These are phyloP conservation scores for Eucalyptus tenuipes DNA, from an alignment of 345 rosid species.

Conservation along the genomic window DNA sequence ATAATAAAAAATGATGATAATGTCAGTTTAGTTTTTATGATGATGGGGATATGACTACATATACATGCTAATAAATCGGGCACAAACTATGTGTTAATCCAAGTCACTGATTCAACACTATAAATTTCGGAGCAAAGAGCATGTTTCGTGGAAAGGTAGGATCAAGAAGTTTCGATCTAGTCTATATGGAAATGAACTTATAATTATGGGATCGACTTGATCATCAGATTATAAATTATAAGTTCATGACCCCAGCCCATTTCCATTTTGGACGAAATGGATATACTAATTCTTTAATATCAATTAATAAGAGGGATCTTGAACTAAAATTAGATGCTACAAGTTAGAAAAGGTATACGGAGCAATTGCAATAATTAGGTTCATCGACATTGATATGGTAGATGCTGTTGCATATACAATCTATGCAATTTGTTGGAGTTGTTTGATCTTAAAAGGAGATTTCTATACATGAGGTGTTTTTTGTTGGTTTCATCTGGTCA, in stretches of 20 bases:
- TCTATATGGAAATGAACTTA: neutral
- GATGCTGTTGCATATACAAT: neutral
- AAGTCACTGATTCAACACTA: neutral
- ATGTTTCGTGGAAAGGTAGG: neutral
- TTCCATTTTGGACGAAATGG: neutral
- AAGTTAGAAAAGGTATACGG: fast-evolving
- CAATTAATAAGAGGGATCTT: neutral
- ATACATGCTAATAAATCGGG: neutral
- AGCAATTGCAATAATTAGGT: neutral
- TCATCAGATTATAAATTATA: too few species aligned
- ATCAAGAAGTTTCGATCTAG: fast-evolving
- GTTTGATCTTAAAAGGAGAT: too few species aligned
- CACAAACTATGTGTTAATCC: neutral
- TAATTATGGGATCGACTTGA: fast-evolving
- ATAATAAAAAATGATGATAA: neutral
- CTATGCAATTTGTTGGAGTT: neutral
- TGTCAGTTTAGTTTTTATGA: neutral
- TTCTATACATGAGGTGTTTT: fast-evolving
- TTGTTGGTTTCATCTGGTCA: neutral
- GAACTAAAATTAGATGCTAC: neutral
- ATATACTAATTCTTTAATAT: too few species aligned
- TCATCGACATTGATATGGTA: neutral
- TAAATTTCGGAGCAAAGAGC: neutral
- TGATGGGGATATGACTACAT: neutral
- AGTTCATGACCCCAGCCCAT: neutral